Percentiles rank a stretch among this genome's conserved stretches.
Evolutionary conservation across 768 basidiomycete genomes (phyloP).

Genomic region (Podaxis pistillaris): DNA sequence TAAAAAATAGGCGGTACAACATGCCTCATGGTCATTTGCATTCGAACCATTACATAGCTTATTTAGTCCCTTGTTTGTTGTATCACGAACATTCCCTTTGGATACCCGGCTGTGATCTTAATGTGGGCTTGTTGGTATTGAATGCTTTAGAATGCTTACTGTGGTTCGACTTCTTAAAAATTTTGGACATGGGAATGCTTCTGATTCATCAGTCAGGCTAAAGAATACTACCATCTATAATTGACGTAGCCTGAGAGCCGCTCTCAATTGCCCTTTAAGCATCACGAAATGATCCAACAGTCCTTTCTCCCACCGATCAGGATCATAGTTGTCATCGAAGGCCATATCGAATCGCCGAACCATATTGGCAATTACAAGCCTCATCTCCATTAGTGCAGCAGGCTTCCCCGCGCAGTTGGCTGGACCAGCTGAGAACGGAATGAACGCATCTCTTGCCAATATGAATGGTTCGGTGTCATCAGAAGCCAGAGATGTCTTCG

Average conservation of each 20-base stretch:
- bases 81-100: not conserved
- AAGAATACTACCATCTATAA: not conserved
- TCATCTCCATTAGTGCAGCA: constrained; percentile 34
- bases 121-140: not conserved
- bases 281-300: constrained; percentile 17
- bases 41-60: not conserved
- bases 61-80: not conserved
- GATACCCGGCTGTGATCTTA: not conserved
- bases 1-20: not conserved
- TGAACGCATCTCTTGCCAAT: constrained; percentile 18
- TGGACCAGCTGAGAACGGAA: constrained; percentile 44
- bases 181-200: not conserved
- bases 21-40: not conserved
- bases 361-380: constrained; percentile 16
- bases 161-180: not conserved
- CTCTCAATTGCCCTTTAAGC: constrained; percentile 11
- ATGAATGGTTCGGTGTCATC: constrained; percentile 13
- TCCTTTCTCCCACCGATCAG: constrained; percentile 12
- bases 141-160: not conserved
- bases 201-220: not conserved
- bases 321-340: constrained; percentile 16
- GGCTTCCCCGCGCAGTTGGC: constrained; percentile 48
- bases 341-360: constrained; percentile 15
- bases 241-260: not conserved
- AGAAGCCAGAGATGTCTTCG: not conserved